These are phyloP conservation scores for Pochonia chlamydosporia DNA, from an alignment of 2,329 filamentous ascomycete species.

Conservation along the genomic window DNA sequence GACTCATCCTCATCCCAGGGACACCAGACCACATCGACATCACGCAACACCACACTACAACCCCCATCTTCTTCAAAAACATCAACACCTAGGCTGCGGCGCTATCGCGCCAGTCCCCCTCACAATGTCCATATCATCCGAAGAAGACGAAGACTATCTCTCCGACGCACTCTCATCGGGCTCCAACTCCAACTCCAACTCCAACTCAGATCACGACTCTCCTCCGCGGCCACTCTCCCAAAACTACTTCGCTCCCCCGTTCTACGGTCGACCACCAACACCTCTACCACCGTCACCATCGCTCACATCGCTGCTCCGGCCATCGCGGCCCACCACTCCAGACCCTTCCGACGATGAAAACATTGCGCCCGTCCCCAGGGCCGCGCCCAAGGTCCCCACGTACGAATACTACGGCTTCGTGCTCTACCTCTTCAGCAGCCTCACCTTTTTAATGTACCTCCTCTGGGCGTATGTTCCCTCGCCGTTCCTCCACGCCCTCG, in stretches of 20 bases:
- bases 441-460: constrained; percentile 68
- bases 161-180: constrained; percentile 26
- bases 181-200: constrained; percentile 18
- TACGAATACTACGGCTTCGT: constrained; percentile 99
- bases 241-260: constrained; percentile 69
- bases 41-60: not conserved
- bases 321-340: constrained; percentile 87
- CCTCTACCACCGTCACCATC: constrained; percentile 89
- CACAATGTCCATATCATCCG: constrained; percentile 28
- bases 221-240: constrained; percentile 41
- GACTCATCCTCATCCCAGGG: no score
- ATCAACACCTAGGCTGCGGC: not conserved
- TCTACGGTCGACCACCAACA: constrained; percentile 95
- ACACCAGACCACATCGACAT: not conserved
- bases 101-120: not conserved
- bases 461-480: constrained; percentile 88
- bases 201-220: constrained; percentile 22
- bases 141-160: constrained; percentile 30
- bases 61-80: not conserved
- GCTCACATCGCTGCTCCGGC: constrained; percentile 82
- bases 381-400: constrained; percentile 90
- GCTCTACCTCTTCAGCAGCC: constrained; percentile 81
- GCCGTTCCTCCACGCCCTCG: constrained; percentile 84
- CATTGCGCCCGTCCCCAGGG: constrained; percentile 77
- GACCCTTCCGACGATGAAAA: constrained; percentile 87